Evolutionary conservation across 768 basidiomycete species (phyloP).

Genomic region (Trametes meyenii): DNA sequence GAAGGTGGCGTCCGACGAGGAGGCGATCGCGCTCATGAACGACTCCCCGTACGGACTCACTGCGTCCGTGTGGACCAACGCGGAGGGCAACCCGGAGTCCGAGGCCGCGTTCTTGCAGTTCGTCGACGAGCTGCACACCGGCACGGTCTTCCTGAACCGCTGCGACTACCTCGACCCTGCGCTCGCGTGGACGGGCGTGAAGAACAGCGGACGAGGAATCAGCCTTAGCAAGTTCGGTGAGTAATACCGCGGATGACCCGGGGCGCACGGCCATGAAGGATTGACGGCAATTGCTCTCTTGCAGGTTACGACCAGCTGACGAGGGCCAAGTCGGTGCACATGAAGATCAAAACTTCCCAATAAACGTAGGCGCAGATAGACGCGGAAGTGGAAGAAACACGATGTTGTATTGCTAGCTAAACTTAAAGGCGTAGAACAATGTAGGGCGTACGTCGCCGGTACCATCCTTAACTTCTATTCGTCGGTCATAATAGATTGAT

Average conservation of each 20-base stretch:
- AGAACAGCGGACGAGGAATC: conserved; percentile 89
- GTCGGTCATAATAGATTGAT: too few species aligned
- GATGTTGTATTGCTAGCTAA: not conserved
- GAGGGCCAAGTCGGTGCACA: conserved; percentile 76
- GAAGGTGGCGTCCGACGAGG: conserved; percentile 86
- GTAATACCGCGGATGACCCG: conserved; percentile 29
- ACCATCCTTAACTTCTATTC: too few species aligned
- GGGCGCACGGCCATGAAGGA: not conserved
- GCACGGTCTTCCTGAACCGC: conserved; percentile 93
- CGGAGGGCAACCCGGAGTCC: conserved; percentile 58
- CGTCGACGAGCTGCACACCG: conserved; percentile 75
- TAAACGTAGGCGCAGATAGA: not conserved
- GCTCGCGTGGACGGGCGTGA: conserved; percentile 92
- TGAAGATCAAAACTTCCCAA: conserved; percentile 67
- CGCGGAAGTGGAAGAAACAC: not conserved
- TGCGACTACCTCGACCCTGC: conserved; percentile 94
- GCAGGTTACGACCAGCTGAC: conserved; percentile 87
- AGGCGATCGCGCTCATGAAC: conserved; percentile 92
- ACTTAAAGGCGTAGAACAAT: too few species aligned
- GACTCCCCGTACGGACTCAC: conserved; percentile 95
- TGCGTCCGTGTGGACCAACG: conserved; percentile 92
- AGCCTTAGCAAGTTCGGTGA: conserved; percentile 88
- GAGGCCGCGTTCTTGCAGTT: conserved; percentile 68
- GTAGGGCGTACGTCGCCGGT: too few species aligned
- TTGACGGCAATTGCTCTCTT: not conserved